phyloP scores from a whole-genome alignment of 768 basidiomycete genomes.

The Scleroderma citrinum region DNA sequence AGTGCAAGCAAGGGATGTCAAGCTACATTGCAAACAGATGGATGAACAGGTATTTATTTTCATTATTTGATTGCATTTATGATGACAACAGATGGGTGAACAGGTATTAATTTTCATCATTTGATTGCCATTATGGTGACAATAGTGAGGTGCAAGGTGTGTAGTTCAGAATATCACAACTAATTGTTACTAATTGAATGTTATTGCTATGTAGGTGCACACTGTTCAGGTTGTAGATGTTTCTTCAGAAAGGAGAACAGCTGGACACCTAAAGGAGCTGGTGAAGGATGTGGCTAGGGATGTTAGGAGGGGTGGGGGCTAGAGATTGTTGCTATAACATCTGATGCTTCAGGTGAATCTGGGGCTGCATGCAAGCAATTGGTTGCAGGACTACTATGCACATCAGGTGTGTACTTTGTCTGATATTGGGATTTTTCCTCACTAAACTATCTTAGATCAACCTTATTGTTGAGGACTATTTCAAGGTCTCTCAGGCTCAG shows the following conservation, averaged over 20 bases:
- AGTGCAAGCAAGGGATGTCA: neutral
- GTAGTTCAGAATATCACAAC: neutral
- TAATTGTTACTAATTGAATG: neutral
- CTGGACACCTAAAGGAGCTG: neutral
- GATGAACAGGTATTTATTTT: too few relatives aligned
- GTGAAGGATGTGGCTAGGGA: neutral
- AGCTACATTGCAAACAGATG: neutral
- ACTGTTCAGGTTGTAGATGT: constrained; percentile 1
- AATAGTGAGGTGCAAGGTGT: neutral
- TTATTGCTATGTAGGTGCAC: neutral
- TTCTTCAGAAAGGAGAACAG: constrained; percentile 2
- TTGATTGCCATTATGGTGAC: constrained; percentile 3
- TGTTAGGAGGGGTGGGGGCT: neutral
- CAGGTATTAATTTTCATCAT: constrained; percentile 1
- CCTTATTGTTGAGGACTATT: constrained; percentile 33
- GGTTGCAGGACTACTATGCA: constrained; percentile 3
- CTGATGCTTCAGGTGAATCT: constrained; percentile 3
- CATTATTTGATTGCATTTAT: too few relatives aligned
- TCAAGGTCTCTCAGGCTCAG: constrained; percentile 16
- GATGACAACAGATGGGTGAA: too few relatives aligned
- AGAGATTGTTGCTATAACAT: neutral
- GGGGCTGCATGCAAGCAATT: neutral
- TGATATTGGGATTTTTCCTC: neutral
- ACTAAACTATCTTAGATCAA: constrained; percentile 26
- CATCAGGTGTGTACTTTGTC: neutral